phyloP scores from a whole-genome alignment of 192 early-diverging fungal genomes.

The Dispira parvispora region DNA sequence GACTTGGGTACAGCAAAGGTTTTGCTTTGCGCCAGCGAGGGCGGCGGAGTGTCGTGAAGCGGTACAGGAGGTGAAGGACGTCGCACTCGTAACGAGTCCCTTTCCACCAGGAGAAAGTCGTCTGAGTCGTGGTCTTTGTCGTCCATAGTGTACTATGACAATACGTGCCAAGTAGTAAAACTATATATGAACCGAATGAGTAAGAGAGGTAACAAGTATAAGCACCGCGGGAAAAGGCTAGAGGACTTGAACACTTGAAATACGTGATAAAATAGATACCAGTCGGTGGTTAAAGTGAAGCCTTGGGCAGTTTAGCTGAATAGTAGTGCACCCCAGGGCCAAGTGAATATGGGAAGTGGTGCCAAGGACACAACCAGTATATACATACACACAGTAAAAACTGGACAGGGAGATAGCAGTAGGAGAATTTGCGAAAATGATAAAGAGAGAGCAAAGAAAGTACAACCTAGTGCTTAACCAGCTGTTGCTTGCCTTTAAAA shows the following conservation, averaged over 20 bases:
- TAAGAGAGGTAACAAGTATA: background rate
- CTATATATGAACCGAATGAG: background rate
- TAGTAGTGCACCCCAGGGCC: background rate
- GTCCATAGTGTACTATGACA: background rate
- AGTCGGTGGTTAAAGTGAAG: background rate
- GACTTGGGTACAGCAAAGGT: slow-evolving; percentile 10
- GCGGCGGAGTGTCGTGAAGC: background rate
- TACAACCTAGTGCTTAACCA: too few species aligned
- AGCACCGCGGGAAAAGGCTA: background rate
- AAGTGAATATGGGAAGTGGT: background rate
- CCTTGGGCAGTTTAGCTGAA: background rate
- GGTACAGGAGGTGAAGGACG: background rate
- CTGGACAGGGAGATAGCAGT: background rate
- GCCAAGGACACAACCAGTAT: background rate
- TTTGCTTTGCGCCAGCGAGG: background rate
- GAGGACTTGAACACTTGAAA: background rate
- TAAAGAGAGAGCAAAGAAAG: background rate
- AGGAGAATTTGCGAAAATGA: background rate
- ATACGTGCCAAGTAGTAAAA: background rate
- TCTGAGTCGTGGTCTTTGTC: slow-evolving; percentile 10
- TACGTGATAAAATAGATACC: background rate
- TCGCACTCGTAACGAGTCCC: background rate
- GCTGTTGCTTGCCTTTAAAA: background rate
- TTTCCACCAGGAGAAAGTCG: slow-evolving; percentile 8
- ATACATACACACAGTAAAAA: background rate